Base-by-base conservation (phyloP, 441 rosid genomes). In the Capsella rubella region DNA sequence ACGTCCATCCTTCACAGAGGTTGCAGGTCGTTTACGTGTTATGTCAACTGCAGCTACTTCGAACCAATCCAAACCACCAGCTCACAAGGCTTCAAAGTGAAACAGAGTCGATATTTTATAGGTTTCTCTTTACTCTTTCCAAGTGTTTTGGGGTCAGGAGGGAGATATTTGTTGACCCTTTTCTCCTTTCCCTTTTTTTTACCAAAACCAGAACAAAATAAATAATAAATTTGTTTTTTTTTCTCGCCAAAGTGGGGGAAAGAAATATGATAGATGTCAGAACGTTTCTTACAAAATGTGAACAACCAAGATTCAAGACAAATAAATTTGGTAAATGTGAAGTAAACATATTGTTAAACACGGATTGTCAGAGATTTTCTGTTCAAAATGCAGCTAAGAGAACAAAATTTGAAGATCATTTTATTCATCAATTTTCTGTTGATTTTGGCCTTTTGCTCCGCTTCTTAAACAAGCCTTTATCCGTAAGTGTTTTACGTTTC, bases 401-500 rank as follows among this genome's bases (percentile, higher is more conserved):
- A 42, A 57, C 72, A 63, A 68, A 74, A 58, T 28, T 67, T 68
- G 70, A 37, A 63, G 76, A 63, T 63, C 76, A 51, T 58, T 65
- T 39, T 61, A 80, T 39, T 67, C 53, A 77, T 71, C 64, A 72
- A 1, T 53, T 63, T 54, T 67, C 61, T 18, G 54, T n/a, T 6
- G 74, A 64, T 64, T 72, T 85, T 74, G 82, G 80, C 80, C 76
- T 83, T 74, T 79, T 82, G 58, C 75, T 79, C 53, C 73, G 80
- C 55, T 90, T 82, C 86, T 78, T 84, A 76, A 87, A 58, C 82
- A 91, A 62, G 55, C 98, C 97, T 76, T 90, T 95, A 64, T 81
- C 90, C 2, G 82, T 81, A 31, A 87, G 79, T 9, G 86, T 80
- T 71, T 86, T 89, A 45, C 81, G 80, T 57, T 90, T 95, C 82